A percentile compares a stretch with the other conserved stretches of the same genome.
Evolutionary conservation across 2,329 filamentous ascomycete genomes (phyloP).

Genomic region (Aspergillus caelatus): DNA sequence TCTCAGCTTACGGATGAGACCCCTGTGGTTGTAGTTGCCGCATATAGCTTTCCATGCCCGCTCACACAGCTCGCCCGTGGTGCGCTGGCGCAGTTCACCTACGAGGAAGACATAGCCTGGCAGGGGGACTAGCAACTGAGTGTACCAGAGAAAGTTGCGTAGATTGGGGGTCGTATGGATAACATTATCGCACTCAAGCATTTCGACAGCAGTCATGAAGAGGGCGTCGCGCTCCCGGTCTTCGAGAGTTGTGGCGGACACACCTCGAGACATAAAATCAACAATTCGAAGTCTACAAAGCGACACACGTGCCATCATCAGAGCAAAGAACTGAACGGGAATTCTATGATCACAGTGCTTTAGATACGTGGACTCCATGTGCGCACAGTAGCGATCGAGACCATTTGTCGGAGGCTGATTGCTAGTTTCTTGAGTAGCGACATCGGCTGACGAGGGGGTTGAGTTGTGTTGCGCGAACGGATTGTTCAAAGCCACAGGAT

Average conservation of each 20-base stretch:
- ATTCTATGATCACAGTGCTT: slow-evolving; percentile 61
- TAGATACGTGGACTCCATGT: slow-evolving; percentile 61
- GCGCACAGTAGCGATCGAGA: slow-evolving; percentile 46
- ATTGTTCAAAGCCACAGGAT: slow-evolving; percentile 22
- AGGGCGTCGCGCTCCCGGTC: neutral
- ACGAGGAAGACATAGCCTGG: neutral
- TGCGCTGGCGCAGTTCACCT: neutral
- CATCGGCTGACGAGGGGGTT: neutral
- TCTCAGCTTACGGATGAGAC: neutral
- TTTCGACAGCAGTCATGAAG: neutral
- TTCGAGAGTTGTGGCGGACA: neutral
- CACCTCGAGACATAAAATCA: neutral
- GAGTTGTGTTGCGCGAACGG: neutral
- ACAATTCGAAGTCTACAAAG: slow-evolving; percentile 46
- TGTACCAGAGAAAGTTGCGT: neutral
- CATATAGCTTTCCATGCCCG: neutral
- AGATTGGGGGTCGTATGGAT: neutral
- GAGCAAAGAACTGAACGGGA: slow-evolving; percentile 61
- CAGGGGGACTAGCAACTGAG: neutral
- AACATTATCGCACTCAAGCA: neutral
- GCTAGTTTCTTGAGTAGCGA: neutral
- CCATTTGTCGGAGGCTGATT: slow-evolving; percentile 24
- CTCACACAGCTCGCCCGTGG: neutral
- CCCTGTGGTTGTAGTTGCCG: neutral
- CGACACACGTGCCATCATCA: slow-evolving; percentile 59